A percentile compares a stretch with the other conserved stretches of the same genome.
Evolutionary conservation across 208 protist genomes (phyloP).

Genomic region (Leishmania lainsoni): DNA sequence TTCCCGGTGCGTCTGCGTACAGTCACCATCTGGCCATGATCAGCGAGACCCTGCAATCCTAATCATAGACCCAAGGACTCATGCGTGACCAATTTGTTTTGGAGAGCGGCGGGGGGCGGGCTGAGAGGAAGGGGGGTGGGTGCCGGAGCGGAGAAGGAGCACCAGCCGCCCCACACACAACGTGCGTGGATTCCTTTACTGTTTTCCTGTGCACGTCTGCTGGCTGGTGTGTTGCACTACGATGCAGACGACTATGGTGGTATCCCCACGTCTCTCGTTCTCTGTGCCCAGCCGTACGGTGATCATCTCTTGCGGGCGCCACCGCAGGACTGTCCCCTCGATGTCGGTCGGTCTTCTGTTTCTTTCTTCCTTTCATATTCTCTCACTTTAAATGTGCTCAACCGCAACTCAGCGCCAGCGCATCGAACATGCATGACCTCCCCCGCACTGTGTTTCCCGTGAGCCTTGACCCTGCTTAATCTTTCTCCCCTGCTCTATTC

Average conservation of each 20-base stretch:
- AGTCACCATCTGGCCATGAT: neutral
- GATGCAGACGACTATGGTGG: neutral
- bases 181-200: neutral
- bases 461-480: neutral
- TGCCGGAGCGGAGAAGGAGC: too few species aligned
- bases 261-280: too few species aligned
- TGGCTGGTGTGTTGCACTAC: neutral
- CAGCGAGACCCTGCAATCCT: neutral
- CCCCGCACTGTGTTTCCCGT: neutral
- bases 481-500: neutral
- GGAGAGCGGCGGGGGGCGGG: neutral
- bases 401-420: neutral
- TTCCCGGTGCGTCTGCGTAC: neutral
- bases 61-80: neutral
- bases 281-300: neutral
- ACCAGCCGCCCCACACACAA: neutral
- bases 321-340: neutral
- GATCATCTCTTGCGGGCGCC: neutral
- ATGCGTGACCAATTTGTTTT: neutral
- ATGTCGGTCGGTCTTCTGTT: neutral
- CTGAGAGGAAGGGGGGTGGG: too few species aligned
- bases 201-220: neutral
- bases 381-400: neutral
- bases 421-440: neutral
- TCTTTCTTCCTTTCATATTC: too few species aligned